Percentiles rank a stretch among this genome's conserved stretches.
phyloP scores from a whole-genome alignment of 2,329 filamentous ascomycete species.

The Graphilbum ipis-grandicollis region DNA sequence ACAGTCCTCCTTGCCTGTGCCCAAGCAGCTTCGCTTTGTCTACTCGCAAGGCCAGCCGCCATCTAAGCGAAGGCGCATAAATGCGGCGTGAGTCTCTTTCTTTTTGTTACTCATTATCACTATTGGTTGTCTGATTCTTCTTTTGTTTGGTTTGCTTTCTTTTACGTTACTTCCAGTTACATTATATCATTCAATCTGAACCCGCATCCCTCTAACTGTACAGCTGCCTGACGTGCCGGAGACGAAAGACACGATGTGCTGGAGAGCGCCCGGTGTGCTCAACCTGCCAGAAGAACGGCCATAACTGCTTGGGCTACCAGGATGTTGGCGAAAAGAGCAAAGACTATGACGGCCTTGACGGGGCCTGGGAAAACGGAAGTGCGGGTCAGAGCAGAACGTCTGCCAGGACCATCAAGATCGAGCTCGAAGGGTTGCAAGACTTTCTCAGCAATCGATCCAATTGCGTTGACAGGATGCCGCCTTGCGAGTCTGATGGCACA shows the following conservation, averaged over 20 bases:
- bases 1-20: conserved; percentile 24
- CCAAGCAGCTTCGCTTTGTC: conserved; percentile 58
- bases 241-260: conserved; percentile 58
- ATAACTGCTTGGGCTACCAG: conserved; percentile 50
- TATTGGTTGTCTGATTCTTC: background rate
- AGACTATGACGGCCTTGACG: conserved; percentile 7
- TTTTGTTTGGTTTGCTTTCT: background rate
- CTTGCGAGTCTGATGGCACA: too few relatives aligned
- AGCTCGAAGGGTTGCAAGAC: background rate
- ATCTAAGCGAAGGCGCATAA: conserved; percentile 62
- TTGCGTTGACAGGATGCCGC: too few relatives aligned
- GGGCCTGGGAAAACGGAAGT: background rate
- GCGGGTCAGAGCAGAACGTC: background rate
- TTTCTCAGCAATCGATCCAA: too few relatives aligned
- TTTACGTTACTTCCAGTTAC: too few relatives aligned
- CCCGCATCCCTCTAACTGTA: too few relatives aligned
- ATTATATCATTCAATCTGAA: too few relatives aligned
- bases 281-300: conserved; percentile 55
- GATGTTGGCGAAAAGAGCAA: conserved; percentile 32
- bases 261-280: conserved; percentile 56
- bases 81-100: conserved; percentile 48
- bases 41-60: conserved; percentile 69
- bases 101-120: background rate
- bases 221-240: conserved; percentile 59
- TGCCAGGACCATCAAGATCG: background rate